A percentile compares a stretch with the other conserved stretches of the same genome.
phyloP scores from a whole-genome alignment of 2,329 filamentous ascomycete genomes.

The Aspergillus sp. region DNA sequence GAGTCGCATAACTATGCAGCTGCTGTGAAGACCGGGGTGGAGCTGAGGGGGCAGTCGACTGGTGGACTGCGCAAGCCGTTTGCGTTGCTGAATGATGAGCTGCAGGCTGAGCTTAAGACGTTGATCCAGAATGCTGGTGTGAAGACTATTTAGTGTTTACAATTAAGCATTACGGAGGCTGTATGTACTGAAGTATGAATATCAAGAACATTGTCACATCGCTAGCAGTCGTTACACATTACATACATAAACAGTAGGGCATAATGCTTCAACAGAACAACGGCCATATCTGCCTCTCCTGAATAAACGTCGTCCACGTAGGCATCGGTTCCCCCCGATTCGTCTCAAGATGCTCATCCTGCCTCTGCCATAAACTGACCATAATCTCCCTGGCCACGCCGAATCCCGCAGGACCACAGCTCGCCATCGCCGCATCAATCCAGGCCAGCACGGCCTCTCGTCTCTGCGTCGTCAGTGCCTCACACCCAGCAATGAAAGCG shows the following conservation, averaged over 20 bases:
- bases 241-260: background rate
- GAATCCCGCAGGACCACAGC: conserved; percentile 25
- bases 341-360: conserved; percentile 25
- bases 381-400: conserved; percentile 28
- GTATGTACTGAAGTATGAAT: background rate
- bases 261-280: conserved; percentile 24
- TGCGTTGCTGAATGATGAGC: conserved; percentile 35
- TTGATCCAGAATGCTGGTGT: conserved; percentile 43
- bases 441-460: conserved; percentile 23
- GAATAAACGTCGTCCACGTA: conserved; percentile 30
- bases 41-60: conserved; percentile 47
- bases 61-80: conserved; percentile 54
- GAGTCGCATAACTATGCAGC: conserved; percentile 50
- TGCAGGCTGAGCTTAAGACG: conserved; percentile 36
- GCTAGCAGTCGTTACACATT: background rate
- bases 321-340: conserved; percentile 24
- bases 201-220: too few relatives aligned
- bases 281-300: conserved; percentile 27
- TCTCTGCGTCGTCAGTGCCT: conserved; percentile 28
- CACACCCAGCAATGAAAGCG: conserved; percentile 43
- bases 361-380: conserved; percentile 27
- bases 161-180: too few relatives aligned
- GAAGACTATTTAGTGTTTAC: conserved; percentile 23
- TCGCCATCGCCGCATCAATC: conserved; percentile 26
- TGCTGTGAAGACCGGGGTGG: conserved; percentile 53